These are phyloP conservation scores for Arthroderma sp. DNA, from an alignment of 2,329 filamentous ascomycete genomes.

Conservation along the genomic window DNA sequence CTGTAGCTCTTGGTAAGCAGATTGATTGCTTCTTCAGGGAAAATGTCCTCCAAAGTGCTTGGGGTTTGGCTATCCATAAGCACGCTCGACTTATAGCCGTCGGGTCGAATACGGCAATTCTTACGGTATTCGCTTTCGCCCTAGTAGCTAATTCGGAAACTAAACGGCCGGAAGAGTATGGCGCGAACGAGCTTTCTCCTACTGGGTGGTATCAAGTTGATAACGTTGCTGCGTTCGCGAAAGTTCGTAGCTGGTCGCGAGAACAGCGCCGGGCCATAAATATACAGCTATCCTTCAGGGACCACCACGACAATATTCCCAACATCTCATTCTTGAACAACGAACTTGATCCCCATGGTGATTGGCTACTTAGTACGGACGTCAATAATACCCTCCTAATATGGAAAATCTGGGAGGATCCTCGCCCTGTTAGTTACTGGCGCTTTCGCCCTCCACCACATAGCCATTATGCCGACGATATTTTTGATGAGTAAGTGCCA, in stretches of 20 bases:
- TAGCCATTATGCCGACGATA: not conserved
- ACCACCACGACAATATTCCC: slow-evolving; percentile 42
- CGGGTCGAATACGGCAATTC: slow-evolving; percentile 55
- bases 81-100: slow-evolving; percentile 75
- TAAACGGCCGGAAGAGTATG: slow-evolving; percentile 9
- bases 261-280: slow-evolving; percentile 27
- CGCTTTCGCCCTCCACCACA: slow-evolving; percentile 5
- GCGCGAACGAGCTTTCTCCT: not conserved
- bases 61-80: slow-evolving; percentile 75
- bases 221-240: slow-evolving; percentile 12
- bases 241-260: slow-evolving; percentile 19
- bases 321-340: slow-evolving; percentile 46
- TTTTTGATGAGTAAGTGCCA: slow-evolving; percentile 5
- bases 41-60: slow-evolving; percentile 67
- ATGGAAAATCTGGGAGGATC: slow-evolving; percentile 36
- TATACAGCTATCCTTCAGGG: slow-evolving; percentile 28
- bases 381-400: slow-evolving; percentile 38
- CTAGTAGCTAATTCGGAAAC: slow-evolving; percentile 28
- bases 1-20: slow-evolving; percentile 14
- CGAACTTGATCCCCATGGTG: slow-evolving; percentile 40
- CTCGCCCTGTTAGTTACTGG: slow-evolving; percentile 14
- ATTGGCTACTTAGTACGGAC: slow-evolving; percentile 45
- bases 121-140: slow-evolving; percentile 48
- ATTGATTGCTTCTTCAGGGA: slow-evolving; percentile 53
- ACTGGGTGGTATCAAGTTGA: slow-evolving; percentile 23